Conservation (phyloP, 371 early-diverging fungal species). For the Apophysomyces sp. region DNA sequence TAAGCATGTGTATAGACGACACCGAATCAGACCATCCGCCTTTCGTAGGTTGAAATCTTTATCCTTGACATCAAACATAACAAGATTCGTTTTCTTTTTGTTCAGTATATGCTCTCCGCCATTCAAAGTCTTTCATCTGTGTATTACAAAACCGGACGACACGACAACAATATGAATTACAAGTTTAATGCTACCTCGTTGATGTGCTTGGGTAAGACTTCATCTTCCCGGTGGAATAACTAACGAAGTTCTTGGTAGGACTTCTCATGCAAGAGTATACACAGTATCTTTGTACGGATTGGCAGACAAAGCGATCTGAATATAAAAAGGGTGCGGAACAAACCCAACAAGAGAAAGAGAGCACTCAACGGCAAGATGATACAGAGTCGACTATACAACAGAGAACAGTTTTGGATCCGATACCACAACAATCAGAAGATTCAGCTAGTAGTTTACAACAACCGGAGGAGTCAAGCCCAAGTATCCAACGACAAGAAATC, state of each 20-base stretch:
- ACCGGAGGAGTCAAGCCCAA: too few relatives aligned
- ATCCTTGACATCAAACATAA: too few relatives aligned
- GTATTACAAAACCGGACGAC: background rate
- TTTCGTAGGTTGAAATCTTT: too few relatives aligned
- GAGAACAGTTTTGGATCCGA: too few relatives aligned
- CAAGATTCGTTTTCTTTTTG: background rate
- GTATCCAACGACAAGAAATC: too few relatives aligned
- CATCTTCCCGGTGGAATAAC: background rate
- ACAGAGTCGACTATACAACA: too few relatives aligned
- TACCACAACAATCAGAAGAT: too few relatives aligned
- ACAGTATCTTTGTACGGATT: background rate
- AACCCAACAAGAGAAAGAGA: background rate
- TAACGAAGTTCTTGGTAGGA: background rate
- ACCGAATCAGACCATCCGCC: too few relatives aligned
- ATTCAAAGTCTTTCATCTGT: background rate
- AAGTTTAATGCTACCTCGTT: background rate
- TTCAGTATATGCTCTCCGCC: background rate
- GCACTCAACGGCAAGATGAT: too few relatives aligned
- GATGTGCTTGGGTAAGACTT: background rate
- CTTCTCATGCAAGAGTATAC: background rate
- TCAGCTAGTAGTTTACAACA: too few relatives aligned
- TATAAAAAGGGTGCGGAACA: background rate
- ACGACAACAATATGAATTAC: background rate
- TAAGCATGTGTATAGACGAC: too few relatives aligned
- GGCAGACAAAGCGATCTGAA: background rate